phyloP scores from a whole-genome alignment of 129 eudicot genomes.

The Pittosporum tobira region DNA sequence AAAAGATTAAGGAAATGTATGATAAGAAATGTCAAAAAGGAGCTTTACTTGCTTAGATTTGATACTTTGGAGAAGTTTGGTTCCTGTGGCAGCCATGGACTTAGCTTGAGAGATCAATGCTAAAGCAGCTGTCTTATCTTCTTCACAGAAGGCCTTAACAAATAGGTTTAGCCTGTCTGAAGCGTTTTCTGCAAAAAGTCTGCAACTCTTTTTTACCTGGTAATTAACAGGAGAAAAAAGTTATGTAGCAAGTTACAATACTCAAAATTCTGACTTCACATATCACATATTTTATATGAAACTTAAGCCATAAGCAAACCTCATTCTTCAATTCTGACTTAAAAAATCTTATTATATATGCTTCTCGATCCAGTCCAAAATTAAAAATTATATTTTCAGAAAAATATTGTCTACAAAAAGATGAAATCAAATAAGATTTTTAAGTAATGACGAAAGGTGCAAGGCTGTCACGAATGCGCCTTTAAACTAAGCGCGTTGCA shows the following conservation, averaged over 20 bases:
- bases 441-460: no score
- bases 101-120: constrained; percentile 62
- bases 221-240: not conserved
- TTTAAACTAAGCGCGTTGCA: no score
- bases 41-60: constrained; percentile 62
- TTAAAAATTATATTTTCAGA: no score
- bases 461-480: no score
- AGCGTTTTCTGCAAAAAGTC: constrained; percentile 51
- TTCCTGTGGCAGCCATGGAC: constrained; percentile 31
- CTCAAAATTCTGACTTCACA: not conserved
- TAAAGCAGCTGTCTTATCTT: constrained; percentile 43
- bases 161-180: constrained; percentile 56
- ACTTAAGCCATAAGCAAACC: no score
- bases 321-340: no score
- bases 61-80: constrained; percentile 55
- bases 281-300: no score
- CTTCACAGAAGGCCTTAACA: constrained; percentile 58
- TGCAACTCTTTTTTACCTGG: constrained; percentile 66
- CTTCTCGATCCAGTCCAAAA: no score
- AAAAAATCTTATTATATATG: no score
- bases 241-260: not conserved
- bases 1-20: no score
- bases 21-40: not conserved
- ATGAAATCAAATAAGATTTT: no score
- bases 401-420: no score